Evolutionary conservation across 2,329 filamentous ascomycete genomes (phyloP), one percentile per base, ranked within the genome.

Genomic region (Colletotrichum lindemuthianum): DNA sequence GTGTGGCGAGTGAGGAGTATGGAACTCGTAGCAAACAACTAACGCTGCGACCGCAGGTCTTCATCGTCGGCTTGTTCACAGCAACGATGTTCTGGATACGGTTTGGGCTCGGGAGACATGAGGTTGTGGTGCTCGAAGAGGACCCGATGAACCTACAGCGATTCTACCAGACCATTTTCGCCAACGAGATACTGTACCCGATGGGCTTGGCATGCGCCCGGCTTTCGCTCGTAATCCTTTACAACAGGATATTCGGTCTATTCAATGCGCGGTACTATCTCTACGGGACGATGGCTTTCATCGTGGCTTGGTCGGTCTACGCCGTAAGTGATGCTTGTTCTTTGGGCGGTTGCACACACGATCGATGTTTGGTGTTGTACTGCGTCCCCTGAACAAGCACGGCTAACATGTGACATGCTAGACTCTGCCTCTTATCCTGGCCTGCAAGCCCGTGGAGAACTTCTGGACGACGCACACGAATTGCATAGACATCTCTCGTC

Each of bases 141-240:
- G 58, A 65, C 36, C 47, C 63, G 6, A 52, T 48, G 50, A 65
- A 63, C 36, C 15, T 65, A 1, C 32, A 15, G 10, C 51, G 13
- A 4, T 65, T 65, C n/a, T 65, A 47, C 13, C 45, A 65, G 16
- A 65, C 63, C 2, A 65, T 65, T 44, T 65, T 47, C 51, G 63
- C 63, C 10, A 65, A 65, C 32, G 63, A 65, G 11, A 56, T 65
- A 2, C 7, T 65, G 15, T 65, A 65, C 9, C 51, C 63, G 2
- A 15, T 65, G 8, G 59, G 51, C 10, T 15, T 65, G 2, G 47
- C 57, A 7, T 37, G 9, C 36, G 58, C 63, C 7, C 24, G 58
- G 10, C 32, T 65, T 6, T 65, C 63, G 9, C 63, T 65, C 5
- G 63, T 65, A 8, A 15, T 65, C 3, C 15, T 65, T 2, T 65